Percentiles rank a stretch among this genome's conserved stretches.
Evolutionary conservation across 2,329 filamentous ascomycete genomes (phyloP).

Genomic region (Diaporthe citri): DNA sequence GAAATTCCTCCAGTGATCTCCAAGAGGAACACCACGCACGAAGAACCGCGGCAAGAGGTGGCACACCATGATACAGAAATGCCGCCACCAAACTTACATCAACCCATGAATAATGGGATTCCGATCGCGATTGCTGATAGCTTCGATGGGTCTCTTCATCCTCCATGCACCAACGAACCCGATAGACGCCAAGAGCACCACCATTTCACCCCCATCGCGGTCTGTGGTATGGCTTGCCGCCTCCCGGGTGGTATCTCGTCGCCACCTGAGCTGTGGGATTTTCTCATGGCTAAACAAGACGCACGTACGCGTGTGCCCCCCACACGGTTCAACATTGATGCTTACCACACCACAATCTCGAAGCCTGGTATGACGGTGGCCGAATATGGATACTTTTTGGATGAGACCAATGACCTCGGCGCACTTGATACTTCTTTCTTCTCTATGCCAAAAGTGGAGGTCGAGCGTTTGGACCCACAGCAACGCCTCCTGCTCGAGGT

Average conservation of each 20-base stretch:
- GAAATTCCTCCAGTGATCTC: no score
- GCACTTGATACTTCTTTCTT: slow-evolving; percentile 40
- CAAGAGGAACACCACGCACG: no score
- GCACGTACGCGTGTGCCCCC: slow-evolving; percentile 42
- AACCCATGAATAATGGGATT: no score
- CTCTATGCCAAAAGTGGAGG: slow-evolving; percentile 32
- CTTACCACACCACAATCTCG: slow-evolving; percentile 37
- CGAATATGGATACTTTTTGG: slow-evolving; percentile 39
- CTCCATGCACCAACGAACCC: no score
- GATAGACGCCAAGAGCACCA: no score
- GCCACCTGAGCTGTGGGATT: slow-evolving; percentile 46
- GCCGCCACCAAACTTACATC: no score
- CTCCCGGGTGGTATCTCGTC: slow-evolving; percentile 45
- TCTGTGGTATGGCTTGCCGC: slow-evolving; percentile 17
- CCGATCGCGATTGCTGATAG: no score
- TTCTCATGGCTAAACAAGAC: slow-evolving; percentile 44
- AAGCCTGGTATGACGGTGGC: slow-evolving; percentile 1
- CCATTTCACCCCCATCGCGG: background rate
- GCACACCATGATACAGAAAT: no score
- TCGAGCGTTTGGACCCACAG: slow-evolving; percentile 38
- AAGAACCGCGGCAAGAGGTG: no score
- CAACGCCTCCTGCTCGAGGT: slow-evolving; percentile 45
- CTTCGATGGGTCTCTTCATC: no score
- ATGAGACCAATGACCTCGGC: slow-evolving; percentile 9
- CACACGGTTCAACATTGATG: slow-evolving; percentile 43